Conservation (phyloP, 345 rosid genomes). For the Camelina hispida region DNA sequence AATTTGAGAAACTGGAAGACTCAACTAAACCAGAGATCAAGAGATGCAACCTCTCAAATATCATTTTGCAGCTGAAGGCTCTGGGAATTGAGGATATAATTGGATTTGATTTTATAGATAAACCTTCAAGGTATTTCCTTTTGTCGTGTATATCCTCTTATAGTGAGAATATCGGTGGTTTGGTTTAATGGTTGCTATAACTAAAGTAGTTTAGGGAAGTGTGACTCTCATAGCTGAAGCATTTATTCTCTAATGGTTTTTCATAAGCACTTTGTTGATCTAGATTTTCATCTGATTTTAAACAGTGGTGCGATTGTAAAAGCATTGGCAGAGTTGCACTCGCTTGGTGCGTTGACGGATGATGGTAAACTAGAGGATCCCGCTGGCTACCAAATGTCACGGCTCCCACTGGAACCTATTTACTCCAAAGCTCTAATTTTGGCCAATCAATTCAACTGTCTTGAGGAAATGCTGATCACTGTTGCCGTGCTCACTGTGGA, state of each 20-base stretch:
- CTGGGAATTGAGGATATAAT: slow-evolving; percentile 85
- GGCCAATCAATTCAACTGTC: slow-evolving; percentile 82
- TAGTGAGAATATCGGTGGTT: not conserved
- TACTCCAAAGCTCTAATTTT: slow-evolving; percentile 86
- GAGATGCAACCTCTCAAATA: slow-evolving; percentile 89
- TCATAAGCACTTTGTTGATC: slow-evolving; percentile 7
- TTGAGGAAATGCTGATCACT: slow-evolving; percentile 91
- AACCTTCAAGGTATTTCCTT: slow-evolving; percentile 72
- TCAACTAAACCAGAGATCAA: slow-evolving; percentile 92
- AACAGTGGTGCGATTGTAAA: slow-evolving; percentile 77
- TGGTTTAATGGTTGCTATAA: not conserved
- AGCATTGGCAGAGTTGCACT: slow-evolving; percentile 76
- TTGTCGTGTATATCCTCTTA: slow-evolving; percentile 15
- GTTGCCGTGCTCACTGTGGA: slow-evolving; percentile 94
- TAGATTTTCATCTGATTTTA: slow-evolving; percentile 36
- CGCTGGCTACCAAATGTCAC: slow-evolving; percentile 86
- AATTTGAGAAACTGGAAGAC: slow-evolving; percentile 90
- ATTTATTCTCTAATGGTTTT: not conserved
- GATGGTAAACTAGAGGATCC: slow-evolving; percentile 86
- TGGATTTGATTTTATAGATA: slow-evolving; percentile 94
- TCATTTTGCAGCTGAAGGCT: slow-evolving; percentile 89
- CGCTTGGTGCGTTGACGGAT: slow-evolving; percentile 89
- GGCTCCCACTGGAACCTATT: slow-evolving; percentile 87
- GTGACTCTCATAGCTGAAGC: slow-evolving; percentile 21
- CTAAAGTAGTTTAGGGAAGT: not conserved